Percentiles rank a stretch among this genome's conserved stretches.
These are phyloP conservation scores for Cephalotrichum gorgonifer DNA, from an alignment of 2,329 filamentous ascomycete species.

Conservation along the genomic window DNA sequence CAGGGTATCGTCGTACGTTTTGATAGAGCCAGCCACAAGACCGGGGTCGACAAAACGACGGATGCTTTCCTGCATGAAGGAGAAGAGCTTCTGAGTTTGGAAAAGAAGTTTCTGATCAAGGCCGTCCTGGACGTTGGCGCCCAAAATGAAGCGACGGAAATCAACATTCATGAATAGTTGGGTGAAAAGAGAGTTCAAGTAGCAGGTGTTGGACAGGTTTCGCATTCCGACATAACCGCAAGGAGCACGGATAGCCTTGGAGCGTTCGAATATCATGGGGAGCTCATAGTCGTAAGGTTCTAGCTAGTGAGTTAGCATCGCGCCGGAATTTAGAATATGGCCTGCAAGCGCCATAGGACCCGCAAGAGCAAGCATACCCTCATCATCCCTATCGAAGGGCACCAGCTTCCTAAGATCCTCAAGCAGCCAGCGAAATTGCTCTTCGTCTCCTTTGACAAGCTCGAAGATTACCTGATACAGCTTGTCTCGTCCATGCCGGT, in stretches of 20 bases:
- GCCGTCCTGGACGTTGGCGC: conserved; percentile 44
- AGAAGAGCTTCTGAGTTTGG: conserved; percentile 75
- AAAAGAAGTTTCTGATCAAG: conserved; percentile 57
- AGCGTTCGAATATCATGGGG: conserved; percentile 51
- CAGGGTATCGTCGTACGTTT: conserved; percentile 67
- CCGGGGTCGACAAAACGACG: conserved; percentile 64
- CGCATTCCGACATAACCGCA: conserved; percentile 82
- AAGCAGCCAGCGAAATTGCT: conserved; percentile 41
- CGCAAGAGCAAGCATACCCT: conserved; percentile 17
- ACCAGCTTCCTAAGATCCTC: conserved; percentile 24
- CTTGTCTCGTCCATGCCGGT: conserved; percentile 42
- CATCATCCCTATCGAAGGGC: conserved; percentile 25
- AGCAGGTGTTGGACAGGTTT: conserved; percentile 94
- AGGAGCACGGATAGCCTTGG: conserved; percentile 58
- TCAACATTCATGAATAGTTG: conserved; percentile 93
- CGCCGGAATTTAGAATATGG: neutral
- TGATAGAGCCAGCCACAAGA: conserved; percentile 63
- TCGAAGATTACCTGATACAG: conserved; percentile 50
- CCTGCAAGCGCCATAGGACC: no score
- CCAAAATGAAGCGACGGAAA: conserved; percentile 78
- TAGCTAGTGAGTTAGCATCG: neutral
- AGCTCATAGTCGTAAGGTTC: conserved; percentile 53
- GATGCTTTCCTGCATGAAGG: conserved; percentile 73
- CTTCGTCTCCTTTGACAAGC: conserved; percentile 40
- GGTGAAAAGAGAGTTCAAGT: conserved; percentile 87